Evolutionary conservation across 2,329 filamentous ascomycete genomes (phyloP), one percentile per base, ranked within the genome.

Genomic region (Diaporthe ilicicola): DNA sequence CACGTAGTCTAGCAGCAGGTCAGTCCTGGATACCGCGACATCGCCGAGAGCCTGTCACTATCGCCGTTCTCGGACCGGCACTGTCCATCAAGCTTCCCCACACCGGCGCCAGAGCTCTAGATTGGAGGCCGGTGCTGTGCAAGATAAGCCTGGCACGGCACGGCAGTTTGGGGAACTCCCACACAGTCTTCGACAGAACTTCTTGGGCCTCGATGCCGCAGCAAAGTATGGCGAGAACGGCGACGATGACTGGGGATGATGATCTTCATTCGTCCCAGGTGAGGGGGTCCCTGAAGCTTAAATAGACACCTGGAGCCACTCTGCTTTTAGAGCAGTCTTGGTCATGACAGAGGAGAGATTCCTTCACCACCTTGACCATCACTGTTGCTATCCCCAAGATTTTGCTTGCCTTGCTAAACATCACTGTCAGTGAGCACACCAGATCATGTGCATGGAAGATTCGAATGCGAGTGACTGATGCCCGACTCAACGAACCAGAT

Each of bases 61-160:
- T 56, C 65, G 65, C 65, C 65, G 65, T 55, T 67, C 39, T 46
- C 64, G 64, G 51, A 55, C 24, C 42, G 17, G 24, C 6, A 3
- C 9, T 17, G 13, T 13, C n/a, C 50, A 22, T 48, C 29, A 48
- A 29, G 51, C 44, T 56, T 32, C 65, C 51, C 65, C 65, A 48
- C 65, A 48, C 22, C 10, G 13, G 15, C 22, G 27, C 39, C 29
- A 27, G 29, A 50, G 39, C 39, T 17, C 61, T 48, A 54, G 44
- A 39, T 7, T 48, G n/a, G 65, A 37, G 7, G 39, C n/a, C 39
- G 64, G 64, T n/a, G 10, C n/a, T 19, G 19, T 34, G 51, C 27
- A n/a, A 67, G 64, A 67, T 67, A 67, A 67, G 64, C 24, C 42
- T 34, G 39, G 29, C 51, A 34, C 48, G 22, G 13, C 51, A 34